Evolutionary conservation across 768 basidiomycete genomes (phyloP), one percentile per base, ranked within the genome.

Genomic region (Lentinula sp.): DNA sequence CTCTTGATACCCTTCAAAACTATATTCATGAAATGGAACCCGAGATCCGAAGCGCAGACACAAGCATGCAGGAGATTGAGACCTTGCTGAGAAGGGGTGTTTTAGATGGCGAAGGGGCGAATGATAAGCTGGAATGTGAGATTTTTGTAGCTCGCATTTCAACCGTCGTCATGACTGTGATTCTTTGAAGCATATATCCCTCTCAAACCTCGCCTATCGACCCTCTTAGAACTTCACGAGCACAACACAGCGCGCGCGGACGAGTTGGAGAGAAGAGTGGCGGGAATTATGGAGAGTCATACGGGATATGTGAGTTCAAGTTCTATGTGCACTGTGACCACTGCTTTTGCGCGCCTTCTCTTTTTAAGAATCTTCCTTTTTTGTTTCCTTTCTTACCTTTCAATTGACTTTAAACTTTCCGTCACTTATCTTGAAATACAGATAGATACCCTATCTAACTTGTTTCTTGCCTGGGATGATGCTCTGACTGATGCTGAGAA

Each of bases 401-500:
- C 37, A 39, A 8, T 13, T 13, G 13, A 6, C 37, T 39, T 39
- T 8, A 3, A 8, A 8, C 37, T 8, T 6, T 39, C 37, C 13
- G 13, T 39, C 7, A 39, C 13, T 13, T 28, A 28, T 28, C 28
- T 3, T 28, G 28, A 28, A 39, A 39, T 1, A 6, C 16, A 93
- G 91, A 85, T 91, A 8, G 91, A 92, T 67, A 82, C 84, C 1
- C 77, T 93, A 1, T 93, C 92, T 11, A 91, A 93, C 64, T 75
- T 93, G 21, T 93, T 94, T 62, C 87, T 94, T 6, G 83, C 82
- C 13, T 94, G 92, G 91, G 90, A 93, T 64, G 89, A 93, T 61
- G 80, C 85, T 0, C 71, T 93, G 9, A 77, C 80, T n/a, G 84
- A 83, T 49, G 80, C 84, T 4, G 91, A 93, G 68, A 80, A 81